Base-by-base conservation (phyloP, 768 basidiomycete genomes). In the Phylloporus sp. region DNA sequence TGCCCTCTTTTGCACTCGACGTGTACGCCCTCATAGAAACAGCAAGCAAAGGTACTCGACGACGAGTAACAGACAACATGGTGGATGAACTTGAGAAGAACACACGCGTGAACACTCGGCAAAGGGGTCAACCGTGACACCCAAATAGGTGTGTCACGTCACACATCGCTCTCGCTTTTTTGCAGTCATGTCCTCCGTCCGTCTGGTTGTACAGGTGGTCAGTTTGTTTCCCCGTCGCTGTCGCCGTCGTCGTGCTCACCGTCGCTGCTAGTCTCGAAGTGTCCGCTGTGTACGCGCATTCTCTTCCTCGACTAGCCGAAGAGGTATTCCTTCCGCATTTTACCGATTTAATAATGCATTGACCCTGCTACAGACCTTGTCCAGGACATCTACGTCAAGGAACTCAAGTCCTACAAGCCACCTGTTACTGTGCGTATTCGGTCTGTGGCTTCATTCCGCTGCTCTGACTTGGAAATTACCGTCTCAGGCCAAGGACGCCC, bases 391-490 rank as follows among this genome's bases (percentile, higher is more conserved):
- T 98, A 97, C 73, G 61, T 98, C 60, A 84, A 79, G 65, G 88
- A 95, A 75, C 79, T 98, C 63, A 95, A 89, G 73, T 70, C 80
- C 5, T 98, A 95, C 82, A 95, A 91, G 77, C 78, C 90, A 35
- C 74, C 83, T 31, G 73, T 82, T 6, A 70, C 67, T 41, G 93
- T 94, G 62, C 69, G 90, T 79, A n/a, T 39, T 23, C 4, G 3
- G 0, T 32, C 13, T 24, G 16, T 44, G 4, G 6, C 6, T 34
- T 45, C 23, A 3, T 31, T 45, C 32, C 28, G n/a, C 26, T n/a
- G 18, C 16, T 24, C 51, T 55, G 29, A 54, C 39, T 9, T 40
- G 24, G 29, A 8, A 24, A 27, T n/a, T 29, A 16, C 35, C 29
- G 18, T 13, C 28, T 20, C 22, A 98, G 95, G 82, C 87, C 56